Percentiles rank a stretch among this genome's conserved stretches.
Conservation (phyloP, 345 rosid genomes). For the Pugionium cornutum region DNA sequence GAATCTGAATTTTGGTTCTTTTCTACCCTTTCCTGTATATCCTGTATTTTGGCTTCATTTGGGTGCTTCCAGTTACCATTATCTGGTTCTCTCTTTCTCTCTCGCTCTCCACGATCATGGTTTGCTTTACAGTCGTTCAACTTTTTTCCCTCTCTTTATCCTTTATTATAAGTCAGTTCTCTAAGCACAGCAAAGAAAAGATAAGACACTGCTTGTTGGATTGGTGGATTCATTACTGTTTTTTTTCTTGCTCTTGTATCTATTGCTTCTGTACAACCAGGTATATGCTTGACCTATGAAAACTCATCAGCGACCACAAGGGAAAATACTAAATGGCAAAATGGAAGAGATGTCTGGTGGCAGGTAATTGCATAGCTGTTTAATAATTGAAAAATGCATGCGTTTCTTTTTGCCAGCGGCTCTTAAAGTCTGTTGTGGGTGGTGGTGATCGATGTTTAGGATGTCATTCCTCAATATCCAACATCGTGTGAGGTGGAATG, state of each 20-base stretch:
- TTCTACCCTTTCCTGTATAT: neutral
- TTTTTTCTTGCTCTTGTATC: conserved; percentile 32
- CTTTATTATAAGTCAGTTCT: neutral
- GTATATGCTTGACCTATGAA: conserved; percentile 74
- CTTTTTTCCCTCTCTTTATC: neutral
- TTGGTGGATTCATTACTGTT: conserved; percentile 13
- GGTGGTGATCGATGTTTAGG: conserved; percentile 50
- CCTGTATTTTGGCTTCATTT: neutral
- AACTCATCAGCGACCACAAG: conserved; percentile 68
- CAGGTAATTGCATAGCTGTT: conserved; percentile 53
- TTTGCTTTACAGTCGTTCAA: neutral
- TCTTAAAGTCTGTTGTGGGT: conserved; percentile 12
- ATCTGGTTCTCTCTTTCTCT: neutral
- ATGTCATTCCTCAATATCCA: conserved; percentile 75
- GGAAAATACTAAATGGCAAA: conserved; percentile 81
- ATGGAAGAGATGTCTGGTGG: conserved; percentile 95
- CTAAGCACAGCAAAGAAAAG: too few species aligned
- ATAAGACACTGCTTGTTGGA: neutral
- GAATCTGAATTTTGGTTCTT: conserved; percentile 8
- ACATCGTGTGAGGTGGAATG: conserved; percentile 87
- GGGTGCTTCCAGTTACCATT: neutral
- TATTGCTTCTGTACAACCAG: conserved; percentile 41
- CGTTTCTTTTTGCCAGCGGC: neutral
- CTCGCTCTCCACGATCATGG: too few species aligned
- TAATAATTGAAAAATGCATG: neutral